Base-by-base conservation (phyloP, 768 basidiomycete genomes). In the Pholiota conissans region DNA sequence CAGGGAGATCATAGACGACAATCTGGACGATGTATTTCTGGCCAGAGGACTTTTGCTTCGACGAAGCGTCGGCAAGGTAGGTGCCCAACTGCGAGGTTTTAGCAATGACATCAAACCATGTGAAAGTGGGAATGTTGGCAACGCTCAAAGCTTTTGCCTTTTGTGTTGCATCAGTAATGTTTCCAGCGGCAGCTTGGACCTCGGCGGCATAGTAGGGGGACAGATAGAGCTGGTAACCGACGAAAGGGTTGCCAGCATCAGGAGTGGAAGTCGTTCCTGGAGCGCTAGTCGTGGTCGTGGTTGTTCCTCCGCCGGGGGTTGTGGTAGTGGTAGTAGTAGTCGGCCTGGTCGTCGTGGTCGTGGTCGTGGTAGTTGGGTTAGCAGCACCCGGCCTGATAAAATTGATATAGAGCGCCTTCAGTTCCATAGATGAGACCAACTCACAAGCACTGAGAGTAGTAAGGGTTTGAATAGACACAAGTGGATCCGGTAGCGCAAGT, bases 101-200 rank as follows among this genome's bases (percentile, higher is more conserved):
- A 61, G 82, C 72, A 34, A 84, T 73, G 49, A 71, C 69, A 65
- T 86, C 84, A 66, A 84, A 78, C 84, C 84, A 86, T 49, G 75
- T 83, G 76, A 85, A 86, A 37, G 81, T 84, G 18, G 84, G 84
- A 65, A 86, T 81, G 16, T 79, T 73, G n/a, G 79, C 82, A 37
- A 86, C 79, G 49, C 69, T 73, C 29, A 74, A 57, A 45, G 84
- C 84, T 69, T 84, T 81, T 20, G 84, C 72, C 45, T 75, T 73
- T 48, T 73, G 69, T 22, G 79, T 78, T 1, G 84, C 26, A 61
- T 85, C 81, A 49, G 75, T 72, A 64, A 86, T 84, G 18, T 63
- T 54, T 13, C 71, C 73, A 24, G 79, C 82, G 10, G 83, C 85
- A 27, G 80, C 77, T 3, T 61, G 58, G 53, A 86, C 77, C 68